Conservation (phyloP, 2,329 filamentous ascomycete species). For the Venturia oleaginea region DNA sequence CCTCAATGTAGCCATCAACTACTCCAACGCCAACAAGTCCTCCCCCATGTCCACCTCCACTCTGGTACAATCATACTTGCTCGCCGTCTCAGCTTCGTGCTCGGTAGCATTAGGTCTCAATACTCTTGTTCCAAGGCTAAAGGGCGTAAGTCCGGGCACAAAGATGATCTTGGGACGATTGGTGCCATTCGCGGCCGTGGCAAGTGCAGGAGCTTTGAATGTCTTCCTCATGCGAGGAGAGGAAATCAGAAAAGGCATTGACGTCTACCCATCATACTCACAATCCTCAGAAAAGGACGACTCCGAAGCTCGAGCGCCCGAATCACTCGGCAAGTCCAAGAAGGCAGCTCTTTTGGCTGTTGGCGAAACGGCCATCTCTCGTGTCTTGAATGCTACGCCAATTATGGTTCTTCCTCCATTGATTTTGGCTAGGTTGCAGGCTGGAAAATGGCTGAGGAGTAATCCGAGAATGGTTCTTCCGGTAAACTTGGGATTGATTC, state of each 20-base stretch:
- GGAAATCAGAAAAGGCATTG: constrained; percentile 87
- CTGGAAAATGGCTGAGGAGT: constrained; percentile 68
- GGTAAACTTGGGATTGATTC: constrained; percentile 77
- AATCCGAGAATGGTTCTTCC: constrained; percentile 70
- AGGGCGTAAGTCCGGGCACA: constrained; percentile 63
- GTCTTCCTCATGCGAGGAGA: constrained; percentile 97
- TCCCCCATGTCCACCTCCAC: constrained; percentile 73
- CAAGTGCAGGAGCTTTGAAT: constrained; percentile 82
- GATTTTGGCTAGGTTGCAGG: constrained; percentile 74
- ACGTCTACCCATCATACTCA: constrained; percentile 64
- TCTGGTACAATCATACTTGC: constrained; percentile 79
- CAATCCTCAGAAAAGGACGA: constrained; percentile 60
- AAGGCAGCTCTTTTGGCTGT: constrained; percentile 85
- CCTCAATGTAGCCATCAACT: constrained; percentile 96
- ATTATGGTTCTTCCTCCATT: constrained; percentile 96
- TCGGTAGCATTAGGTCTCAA: constrained; percentile 90
- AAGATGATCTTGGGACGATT: constrained; percentile 72
- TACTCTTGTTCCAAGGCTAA: constrained; percentile 75
- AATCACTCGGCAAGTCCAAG: constrained; percentile 74
- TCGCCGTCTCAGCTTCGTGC: constrained; percentile 89
- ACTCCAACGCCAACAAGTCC: constrained; percentile 95
- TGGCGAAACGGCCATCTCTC: constrained; percentile 80
- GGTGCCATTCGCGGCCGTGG: constrained; percentile 92
- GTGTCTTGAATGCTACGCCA: constrained; percentile 87
- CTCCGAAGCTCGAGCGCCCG: constrained; percentile 50